Evolutionary conservation across 169 alveolate species (phyloP), one percentile per base, ranked within the genome.

Genomic region (Plasmodium cynomolgi): DNA sequence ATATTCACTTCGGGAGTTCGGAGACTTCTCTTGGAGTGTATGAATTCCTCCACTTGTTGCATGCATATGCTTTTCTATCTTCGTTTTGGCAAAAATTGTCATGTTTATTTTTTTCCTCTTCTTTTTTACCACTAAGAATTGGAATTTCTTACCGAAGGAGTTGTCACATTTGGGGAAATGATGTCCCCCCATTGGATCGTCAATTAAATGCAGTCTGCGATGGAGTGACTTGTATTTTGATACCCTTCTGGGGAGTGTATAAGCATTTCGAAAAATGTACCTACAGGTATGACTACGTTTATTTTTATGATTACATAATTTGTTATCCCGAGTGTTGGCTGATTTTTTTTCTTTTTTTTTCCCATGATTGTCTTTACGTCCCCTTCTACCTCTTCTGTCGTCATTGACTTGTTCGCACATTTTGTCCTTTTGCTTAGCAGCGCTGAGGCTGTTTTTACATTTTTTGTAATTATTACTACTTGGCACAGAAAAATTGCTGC

Each of bases 101-200:
- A 84, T 11, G 34, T 71, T 84, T 20, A 13, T 71, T 84, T 84
- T 84, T 71, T 84, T 84, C 77, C 75, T 84, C 56, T 72, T 84
- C 29, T 84, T 84, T 29, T 84, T 84, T 73, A 84, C 73, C 20
- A 39, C 83, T 34, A 71, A n/a, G 33, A 1, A 23, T 72, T 71
- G 92, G 58, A 71, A 72, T 72, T 84, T 84, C 8, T 34, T 71
- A 68, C 34, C 54, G 41, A 6, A n/a, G 11, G 82, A 58, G 34
- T 47, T 37, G 44, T 17, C 54, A 3, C 23, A 62, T 37, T 83
- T 68, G 47, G 15, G 47, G 26, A 37, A 83, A 34, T 37, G 1
- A 34, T 34, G 39, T 83, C 17, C 72, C 6, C 26, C 72, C 31
- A n/a, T 20, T 31, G 26, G 54, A 11, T 62, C 47, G 1, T 58